Conservation (phyloP, 345 rosid species). For the Eucalyptus cloeziana region DNA sequence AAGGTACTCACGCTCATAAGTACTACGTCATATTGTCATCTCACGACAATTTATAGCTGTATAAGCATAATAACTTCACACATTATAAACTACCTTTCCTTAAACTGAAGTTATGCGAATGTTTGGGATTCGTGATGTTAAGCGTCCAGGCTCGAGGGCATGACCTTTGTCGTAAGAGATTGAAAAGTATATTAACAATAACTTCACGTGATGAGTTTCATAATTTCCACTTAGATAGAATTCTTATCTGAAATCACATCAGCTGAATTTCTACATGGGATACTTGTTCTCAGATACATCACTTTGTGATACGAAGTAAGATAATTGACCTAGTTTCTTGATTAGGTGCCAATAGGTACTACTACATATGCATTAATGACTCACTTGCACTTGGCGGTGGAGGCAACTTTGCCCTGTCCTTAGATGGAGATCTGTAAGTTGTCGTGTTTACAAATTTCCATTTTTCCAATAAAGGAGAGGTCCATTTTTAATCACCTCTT, state of each 20-base stretch:
- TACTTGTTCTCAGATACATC: neutral
- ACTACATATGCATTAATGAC: too few species aligned
- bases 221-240: neutral
- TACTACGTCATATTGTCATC: neutral
- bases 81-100: neutral
- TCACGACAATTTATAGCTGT: neutral
- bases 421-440: too few species aligned
- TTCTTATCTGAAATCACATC: neutral
- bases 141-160: neutral
- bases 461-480: too few species aligned
- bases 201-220: neutral
- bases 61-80: neutral
- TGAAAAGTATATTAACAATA: neutral
- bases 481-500: too few species aligned
- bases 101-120: neutral
- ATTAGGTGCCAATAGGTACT: slow-evolving; percentile 6
- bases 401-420: too few species aligned
- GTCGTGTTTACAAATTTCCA: too few species aligned
- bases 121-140: neutral
- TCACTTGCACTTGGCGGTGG: too few species aligned
- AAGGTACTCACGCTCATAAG: neutral
- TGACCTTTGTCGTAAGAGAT: neutral
- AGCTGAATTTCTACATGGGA: neutral
- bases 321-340: neutral
- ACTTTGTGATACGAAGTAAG: neutral